Conservation (phyloP, 129 eudicot species). For the Artemisia argyi region DNA sequence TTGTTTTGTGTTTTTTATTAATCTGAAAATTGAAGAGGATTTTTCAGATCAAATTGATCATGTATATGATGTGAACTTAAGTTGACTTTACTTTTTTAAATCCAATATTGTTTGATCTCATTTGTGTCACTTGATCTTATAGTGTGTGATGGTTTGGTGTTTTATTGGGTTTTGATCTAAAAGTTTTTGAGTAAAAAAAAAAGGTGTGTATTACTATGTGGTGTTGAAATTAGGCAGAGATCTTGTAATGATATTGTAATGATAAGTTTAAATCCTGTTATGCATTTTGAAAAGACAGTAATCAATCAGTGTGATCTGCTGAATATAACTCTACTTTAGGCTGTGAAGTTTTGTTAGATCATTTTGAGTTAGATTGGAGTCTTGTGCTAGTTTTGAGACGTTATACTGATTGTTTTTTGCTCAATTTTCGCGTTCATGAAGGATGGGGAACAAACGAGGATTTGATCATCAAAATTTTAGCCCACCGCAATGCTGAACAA, state of each 20-base stretch:
- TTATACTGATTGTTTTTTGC: slow-evolving; percentile 5
- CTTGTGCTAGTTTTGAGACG: too few relatives aligned
- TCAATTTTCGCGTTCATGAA: slow-evolving; percentile 14
- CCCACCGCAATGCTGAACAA: not conserved
- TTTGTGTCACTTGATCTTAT: slow-evolving; percentile 3
- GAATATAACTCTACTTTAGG: too few relatives aligned
- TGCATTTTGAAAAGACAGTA: too few relatives aligned
- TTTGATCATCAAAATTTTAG: not conserved
- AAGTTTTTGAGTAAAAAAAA: not conserved
- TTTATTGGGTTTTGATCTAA: not conserved
- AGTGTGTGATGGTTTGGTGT: not conserved
- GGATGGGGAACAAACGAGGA: not conserved
- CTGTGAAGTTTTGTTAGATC: too few relatives aligned
- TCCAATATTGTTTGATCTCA: not conserved
- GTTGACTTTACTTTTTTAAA: not conserved
- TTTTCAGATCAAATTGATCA: not conserved
- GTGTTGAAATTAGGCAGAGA: too few relatives aligned
- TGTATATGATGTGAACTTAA: not conserved
- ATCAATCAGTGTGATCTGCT: not conserved
- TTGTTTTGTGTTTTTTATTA: not conserved
- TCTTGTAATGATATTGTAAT: too few relatives aligned
- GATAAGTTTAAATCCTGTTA: too few relatives aligned
- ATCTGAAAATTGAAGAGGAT: too few relatives aligned
- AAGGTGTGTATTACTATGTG: too few relatives aligned
- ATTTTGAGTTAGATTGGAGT: too few relatives aligned